A percentile compares a stretch with the other conserved stretches of the same genome.
Conservation (phyloP, 2,329 filamentous ascomycete genomes). For the Shiraia sp. region DNA sequence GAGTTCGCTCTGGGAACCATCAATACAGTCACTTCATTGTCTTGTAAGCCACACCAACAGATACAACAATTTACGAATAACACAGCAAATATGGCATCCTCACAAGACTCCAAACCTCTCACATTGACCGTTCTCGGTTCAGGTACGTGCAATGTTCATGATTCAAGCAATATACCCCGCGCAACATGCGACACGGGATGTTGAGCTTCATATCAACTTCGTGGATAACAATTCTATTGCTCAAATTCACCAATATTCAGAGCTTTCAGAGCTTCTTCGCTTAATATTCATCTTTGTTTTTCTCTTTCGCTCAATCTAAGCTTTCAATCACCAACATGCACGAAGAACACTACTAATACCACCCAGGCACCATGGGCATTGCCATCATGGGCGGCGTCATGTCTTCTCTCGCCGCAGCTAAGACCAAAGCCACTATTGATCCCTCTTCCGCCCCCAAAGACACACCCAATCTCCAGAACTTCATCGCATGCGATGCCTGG, state of each 20-base stretch:
- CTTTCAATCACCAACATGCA: too few species aligned
- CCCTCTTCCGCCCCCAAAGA: conserved; percentile 45
- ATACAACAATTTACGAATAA: not conserved
- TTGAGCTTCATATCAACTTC: not conserved
- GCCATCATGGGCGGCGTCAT: conserved; percentile 83
- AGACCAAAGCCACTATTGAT: conserved; percentile 42
- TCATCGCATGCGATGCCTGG: conserved; percentile 79
- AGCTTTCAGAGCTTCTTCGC: too few species aligned
- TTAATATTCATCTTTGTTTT: too few species aligned
- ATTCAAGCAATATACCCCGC: conserved; percentile 7
- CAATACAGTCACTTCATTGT: conserved; percentile 10
- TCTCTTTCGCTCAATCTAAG: too few species aligned
- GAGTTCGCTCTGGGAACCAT: conserved; percentile 12
- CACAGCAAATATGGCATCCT: conserved; percentile 32
- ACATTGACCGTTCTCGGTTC: conserved; percentile 82
- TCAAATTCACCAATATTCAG: too few species aligned
- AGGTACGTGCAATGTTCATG: conserved; percentile 60
- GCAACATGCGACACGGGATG: not conserved
- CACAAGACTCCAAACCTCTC: conserved; percentile 50
- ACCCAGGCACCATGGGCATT: conserved; percentile 77
- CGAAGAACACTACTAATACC: conserved; percentile 3
- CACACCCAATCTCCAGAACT: conserved; percentile 62
- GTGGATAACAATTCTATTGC: not conserved
- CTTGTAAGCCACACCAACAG: conserved; percentile 9
- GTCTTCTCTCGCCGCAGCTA: conserved; percentile 62